Base-by-base conservation (phyloP, 225 moss, liverwort and hornwort species). In the Polytrichum formosum region DNA sequence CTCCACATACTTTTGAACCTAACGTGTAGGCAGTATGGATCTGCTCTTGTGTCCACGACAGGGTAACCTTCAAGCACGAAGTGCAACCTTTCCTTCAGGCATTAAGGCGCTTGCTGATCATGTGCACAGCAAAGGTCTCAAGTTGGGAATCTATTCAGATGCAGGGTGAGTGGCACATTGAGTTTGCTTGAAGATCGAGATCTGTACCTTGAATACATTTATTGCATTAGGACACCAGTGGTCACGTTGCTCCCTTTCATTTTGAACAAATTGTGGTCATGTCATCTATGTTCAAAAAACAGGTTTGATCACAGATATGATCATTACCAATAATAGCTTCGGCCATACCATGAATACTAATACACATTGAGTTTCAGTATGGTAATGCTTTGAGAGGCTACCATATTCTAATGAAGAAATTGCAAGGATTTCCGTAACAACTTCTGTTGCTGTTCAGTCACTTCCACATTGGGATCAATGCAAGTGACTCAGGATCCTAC, bases 71-170 rank as follows among this genome's bases (percentile, higher is more conserved):
- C 76, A 79, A 54, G 78, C 98, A 64, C 90, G 94, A 61, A 73
- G 80, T 25, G 56, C 70, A 28, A 98, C 98, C 6, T 98, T 98
- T 69, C 88, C 92, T 65, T 90, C 91, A 31, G 98, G 98, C 65
- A 94, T 98, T 65, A 94, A 90, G 80, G 88, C 92, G 27, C 76
- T 98, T n/a, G 94, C 92, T 74, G 84, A 94, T 70, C 54, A 92
- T 74, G 91, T 92, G 59, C 97, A 98, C 67, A 81, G 81, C 75
- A 77, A 85, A 78, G 94, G 92, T 70, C 90, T 98, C 58, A 98
- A 94, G 76, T 69, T 98, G 67, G 97, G 97, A 67, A 87, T 98
- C 68, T 98, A 98, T 72, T 92, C 94, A 62, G 97, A 98, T 80
- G 97, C 97, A 77, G 97, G 97, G 91, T 93, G 72, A 82, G 92